A percentile compares a stretch with the other conserved stretches of the same genome.
phyloP scores from a whole-genome alignment of 192 early-diverging fungal species.

The Backusella morwellensis region DNA sequence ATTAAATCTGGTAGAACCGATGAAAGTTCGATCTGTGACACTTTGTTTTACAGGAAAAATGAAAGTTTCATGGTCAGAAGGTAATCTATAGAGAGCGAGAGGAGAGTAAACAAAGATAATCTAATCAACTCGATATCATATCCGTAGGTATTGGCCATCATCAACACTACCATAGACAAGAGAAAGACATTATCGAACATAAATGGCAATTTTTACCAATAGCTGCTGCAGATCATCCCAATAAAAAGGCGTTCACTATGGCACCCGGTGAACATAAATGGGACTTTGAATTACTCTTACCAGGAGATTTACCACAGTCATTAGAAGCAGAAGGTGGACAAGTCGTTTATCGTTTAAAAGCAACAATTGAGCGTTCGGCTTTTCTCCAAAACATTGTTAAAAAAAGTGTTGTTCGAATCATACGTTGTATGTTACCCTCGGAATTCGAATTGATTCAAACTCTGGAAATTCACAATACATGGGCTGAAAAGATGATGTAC shows the following conservation, averaged over 20 bases:
- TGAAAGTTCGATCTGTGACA: constrained; percentile 47
- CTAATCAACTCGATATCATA: neutral
- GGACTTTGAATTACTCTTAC: constrained; percentile 53
- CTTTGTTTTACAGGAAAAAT: constrained; percentile 55
- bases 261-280: constrained; percentile 43
- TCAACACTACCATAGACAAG: constrained; percentile 33
- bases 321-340: constrained; percentile 46
- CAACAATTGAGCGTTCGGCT: constrained; percentile 48
- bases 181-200: constrained; percentile 45
- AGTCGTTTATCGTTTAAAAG: constrained; percentile 52
- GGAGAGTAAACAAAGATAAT: neutral
- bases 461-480: constrained; percentile 53
- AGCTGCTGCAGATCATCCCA: constrained; percentile 21
- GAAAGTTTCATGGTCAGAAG: constrained; percentile 52
- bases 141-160: constrained; percentile 25
- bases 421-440: constrained; percentile 48
- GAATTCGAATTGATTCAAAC: constrained; percentile 51
- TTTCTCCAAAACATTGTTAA: constrained; percentile 51
- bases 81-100: neutral
- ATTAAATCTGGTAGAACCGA: constrained; percentile 46
- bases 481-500: constrained; percentile 58
- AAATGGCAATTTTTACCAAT: constrained; percentile 50
- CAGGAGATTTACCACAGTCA: constrained; percentile 62
- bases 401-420: constrained; percentile 35
- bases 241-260: constrained; percentile 38